Conservation (phyloP, 768 basidiomycete species). For the Tephrocybe sp. region DNA sequence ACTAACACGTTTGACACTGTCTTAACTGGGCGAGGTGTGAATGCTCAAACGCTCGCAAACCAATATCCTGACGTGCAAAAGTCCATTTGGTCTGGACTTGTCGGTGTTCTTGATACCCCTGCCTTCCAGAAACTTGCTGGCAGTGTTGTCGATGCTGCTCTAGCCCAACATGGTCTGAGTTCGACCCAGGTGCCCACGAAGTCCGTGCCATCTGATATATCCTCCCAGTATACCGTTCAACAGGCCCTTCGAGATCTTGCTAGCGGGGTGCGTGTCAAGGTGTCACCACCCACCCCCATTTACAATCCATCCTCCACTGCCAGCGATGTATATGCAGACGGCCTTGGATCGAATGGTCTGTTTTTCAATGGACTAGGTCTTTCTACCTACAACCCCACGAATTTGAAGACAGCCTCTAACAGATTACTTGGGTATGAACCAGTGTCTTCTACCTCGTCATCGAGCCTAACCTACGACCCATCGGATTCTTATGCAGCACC, state of each 20-base stretch:
- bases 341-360: no score
- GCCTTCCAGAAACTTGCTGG: not conserved
- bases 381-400: no score
- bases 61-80: not conserved
- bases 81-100: constrained; percentile 5
- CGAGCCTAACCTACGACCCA: not conserved
- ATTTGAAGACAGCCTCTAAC: not conserved
- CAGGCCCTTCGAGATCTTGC: not conserved
- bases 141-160: not conserved
- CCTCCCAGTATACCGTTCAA: not conserved
- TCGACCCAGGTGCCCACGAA: not conserved
- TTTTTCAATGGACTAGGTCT: no score
- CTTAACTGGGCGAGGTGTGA: not conserved
- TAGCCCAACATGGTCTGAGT: constrained; percentile 2
- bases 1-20: not conserved
- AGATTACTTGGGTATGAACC: not conserved
- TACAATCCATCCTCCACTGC: no score
- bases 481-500: not conserved
- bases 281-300: no score
- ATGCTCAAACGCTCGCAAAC: not conserved
- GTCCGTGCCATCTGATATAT: not conserved
- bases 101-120: not conserved
- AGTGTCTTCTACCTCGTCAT: not conserved
- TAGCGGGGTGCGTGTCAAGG: not conserved
- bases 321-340: no score